These are phyloP conservation scores for Abrus precatorius DNA, from an alignment of 306 rosid genomes.

Conservation along the genomic window DNA sequence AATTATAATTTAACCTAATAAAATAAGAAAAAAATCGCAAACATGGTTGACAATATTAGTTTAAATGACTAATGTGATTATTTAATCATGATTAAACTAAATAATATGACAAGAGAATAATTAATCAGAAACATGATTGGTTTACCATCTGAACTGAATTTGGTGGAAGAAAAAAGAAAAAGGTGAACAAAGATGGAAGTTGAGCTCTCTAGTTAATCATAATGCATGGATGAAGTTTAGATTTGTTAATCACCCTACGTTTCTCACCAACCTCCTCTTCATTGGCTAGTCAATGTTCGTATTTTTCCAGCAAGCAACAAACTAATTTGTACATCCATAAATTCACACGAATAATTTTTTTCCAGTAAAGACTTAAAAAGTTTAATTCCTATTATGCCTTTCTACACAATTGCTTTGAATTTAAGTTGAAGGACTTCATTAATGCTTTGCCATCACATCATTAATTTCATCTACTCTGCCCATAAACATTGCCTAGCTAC, in stretches of 20 bases:
- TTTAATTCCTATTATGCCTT: background rate
- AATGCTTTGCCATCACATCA: constrained; percentile 51
- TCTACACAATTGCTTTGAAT: constrained; percentile 55
- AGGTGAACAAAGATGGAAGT: background rate
- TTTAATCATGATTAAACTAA: background rate
- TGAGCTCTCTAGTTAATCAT: background rate
- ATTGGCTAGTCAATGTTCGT: constrained; percentile 6
- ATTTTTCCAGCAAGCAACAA: constrained; percentile 41
- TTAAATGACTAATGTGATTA: background rate
- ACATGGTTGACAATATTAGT: background rate
- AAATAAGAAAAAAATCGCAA: background rate
- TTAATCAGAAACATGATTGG: constrained; percentile 4
- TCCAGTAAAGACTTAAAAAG: constrained; percentile 3
- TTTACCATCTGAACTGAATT: background rate
- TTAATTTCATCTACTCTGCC: constrained; percentile 8
- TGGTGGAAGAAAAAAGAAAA: background rate
- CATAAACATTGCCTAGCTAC: constrained; percentile 2
- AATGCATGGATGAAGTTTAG: background rate
- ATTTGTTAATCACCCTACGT: constrained; percentile 33
- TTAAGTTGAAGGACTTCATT: constrained; percentile 50
- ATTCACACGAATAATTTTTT: constrained; percentile 7
- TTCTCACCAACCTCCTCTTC: constrained; percentile 48
- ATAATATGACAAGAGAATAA: background rate
- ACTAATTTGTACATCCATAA: constrained; percentile 22
- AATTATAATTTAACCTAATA: background rate